These are phyloP conservation scores for Termitomyces titanicus DNA, from an alignment of 768 basidiomycete species.

Conservation along the genomic window DNA sequence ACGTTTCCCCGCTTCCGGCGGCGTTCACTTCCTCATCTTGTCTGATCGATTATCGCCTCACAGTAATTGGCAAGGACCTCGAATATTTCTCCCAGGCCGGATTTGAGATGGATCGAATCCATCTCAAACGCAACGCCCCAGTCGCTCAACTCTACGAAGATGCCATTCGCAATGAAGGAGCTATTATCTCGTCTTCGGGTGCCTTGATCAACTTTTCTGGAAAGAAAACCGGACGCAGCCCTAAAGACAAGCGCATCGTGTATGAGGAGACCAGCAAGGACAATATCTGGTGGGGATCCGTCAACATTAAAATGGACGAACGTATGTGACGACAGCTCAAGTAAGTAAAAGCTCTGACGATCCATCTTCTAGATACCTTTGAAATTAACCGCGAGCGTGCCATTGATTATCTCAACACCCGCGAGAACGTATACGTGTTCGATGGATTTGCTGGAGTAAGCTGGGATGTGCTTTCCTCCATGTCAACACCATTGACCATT, in stretches of 20 bases:
- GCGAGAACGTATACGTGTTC: slow-evolving; percentile 97
- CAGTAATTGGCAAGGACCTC: slow-evolving; percentile 90
- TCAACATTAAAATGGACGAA: slow-evolving; percentile 99
- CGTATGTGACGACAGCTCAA: slow-evolving; percentile 44
- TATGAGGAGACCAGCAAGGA: slow-evolving; percentile 96
- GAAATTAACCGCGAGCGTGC: slow-evolving; percentile 99
- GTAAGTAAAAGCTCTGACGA: background rate
- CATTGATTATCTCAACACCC: slow-evolving; percentile 98
- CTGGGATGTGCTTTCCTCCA: slow-evolving; percentile 2
- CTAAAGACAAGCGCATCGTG: slow-evolving; percentile 99
- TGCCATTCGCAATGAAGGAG: slow-evolving; percentile 97
- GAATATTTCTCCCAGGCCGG: slow-evolving; percentile 98
- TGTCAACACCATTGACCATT: slow-evolving; percentile 9
- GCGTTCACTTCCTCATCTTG: background rate
- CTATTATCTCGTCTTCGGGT: slow-evolving; percentile 93
- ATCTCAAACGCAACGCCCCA: slow-evolving; percentile 91
- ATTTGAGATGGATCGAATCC: slow-evolving; percentile 97
- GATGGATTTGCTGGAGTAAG: slow-evolving; percentile 90
- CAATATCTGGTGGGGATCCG: slow-evolving; percentile 98
- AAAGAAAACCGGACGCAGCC: slow-evolving; percentile 96
- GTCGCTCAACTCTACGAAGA: slow-evolving; percentile 94
- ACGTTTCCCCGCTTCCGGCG: slow-evolving; percentile 32
- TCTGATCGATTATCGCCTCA: slow-evolving; percentile 4
- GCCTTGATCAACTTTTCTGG: slow-evolving; percentile 99
- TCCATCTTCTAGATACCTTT: slow-evolving; percentile 83